Conservation (phyloP, 139 green algal genomes). For the Tetraselmis chui region DNA sequence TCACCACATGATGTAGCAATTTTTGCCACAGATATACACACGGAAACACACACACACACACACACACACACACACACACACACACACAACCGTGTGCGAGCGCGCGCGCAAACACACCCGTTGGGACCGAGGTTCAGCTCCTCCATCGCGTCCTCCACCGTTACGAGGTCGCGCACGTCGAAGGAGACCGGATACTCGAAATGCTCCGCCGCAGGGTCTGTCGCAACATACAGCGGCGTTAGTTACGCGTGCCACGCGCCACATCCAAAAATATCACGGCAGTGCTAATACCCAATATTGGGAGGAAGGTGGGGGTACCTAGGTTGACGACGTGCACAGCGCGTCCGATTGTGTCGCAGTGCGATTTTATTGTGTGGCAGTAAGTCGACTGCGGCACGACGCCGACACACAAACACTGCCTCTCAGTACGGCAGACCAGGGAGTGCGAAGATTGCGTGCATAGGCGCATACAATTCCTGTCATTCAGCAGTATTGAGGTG, state of each 20-base stretch:
- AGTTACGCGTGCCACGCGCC: neutral
- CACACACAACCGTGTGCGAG: too few relatives aligned
- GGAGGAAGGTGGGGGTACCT: constrained; percentile 55
- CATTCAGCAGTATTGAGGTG: neutral
- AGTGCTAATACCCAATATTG: constrained; percentile 4
- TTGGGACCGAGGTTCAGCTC: constrained; percentile 94
- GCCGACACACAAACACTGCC: too few relatives aligned
- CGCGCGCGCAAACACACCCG: constrained; percentile 41
- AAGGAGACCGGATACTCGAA: constrained; percentile 86
- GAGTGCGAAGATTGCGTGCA: neutral
- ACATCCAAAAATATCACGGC: constrained; percentile 7
- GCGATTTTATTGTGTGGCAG: constrained; percentile 79
- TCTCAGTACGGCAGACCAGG: too few relatives aligned
- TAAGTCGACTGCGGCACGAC: constrained; percentile 85
- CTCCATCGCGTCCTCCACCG: constrained; percentile 91
- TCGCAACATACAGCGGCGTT: neutral
- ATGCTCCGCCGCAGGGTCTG: constrained; percentile 90
- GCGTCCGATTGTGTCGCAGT: constrained; percentile 80
- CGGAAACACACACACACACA: too few relatives aligned
- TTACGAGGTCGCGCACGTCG: constrained; percentile 83
- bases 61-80: too few relatives aligned
- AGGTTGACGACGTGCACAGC: constrained; percentile 89
- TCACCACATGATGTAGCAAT: too few relatives aligned
- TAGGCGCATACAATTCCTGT: constrained; percentile 1
- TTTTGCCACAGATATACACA: neutral